Base-by-base conservation (phyloP, 2,329 filamentous ascomycete species). In the Plenodomus biglobosus region DNA sequence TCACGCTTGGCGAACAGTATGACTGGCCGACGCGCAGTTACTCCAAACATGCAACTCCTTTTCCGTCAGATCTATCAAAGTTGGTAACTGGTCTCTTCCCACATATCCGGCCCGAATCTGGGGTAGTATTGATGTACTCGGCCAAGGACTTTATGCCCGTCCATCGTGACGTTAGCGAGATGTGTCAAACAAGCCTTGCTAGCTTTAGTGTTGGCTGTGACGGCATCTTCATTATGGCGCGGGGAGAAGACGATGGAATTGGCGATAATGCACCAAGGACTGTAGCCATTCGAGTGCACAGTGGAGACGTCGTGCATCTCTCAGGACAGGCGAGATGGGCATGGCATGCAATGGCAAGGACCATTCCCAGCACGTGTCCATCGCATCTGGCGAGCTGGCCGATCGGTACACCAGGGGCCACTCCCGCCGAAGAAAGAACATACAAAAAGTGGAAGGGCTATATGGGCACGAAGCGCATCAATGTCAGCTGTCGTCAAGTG, bases 311-410 rank as follows among this genome's bases (percentile, higher is more conserved):
- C 4, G 84, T 97, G 0, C 90, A 95, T 67, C 96, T 99, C 87
- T 86, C 84, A 41, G 82, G 87, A 21, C 80, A 86, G 50, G 87
- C 90, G 6, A 80, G 94, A 39, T 95, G 90, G 75, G 92, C 92
- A 2, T 97, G 92, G 92, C 94, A 97, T 73, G 92, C 89, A 10
- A 92, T 97, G 40, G 92, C 94, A 2, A 92, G 91, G 66, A 87
- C 96, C 2, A 69, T 96, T 38, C 82, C 85, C 39, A 82, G 77
- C 1, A 95, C 90, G 0, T 97, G 92, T 69, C 92, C 92, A 0
- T 73, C 76, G 0, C 87, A 85, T 71, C 74, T 97, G 42, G 76
- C 79, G 46, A 77, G 86, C 42, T 97, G 92, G 92, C 92, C 92
- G 15, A 61, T 68, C 3, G 66, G 69, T 8, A 71, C 67, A 3